These are phyloP conservation scores for Trametes hirsuta DNA, from an alignment of 1,284 basidiomycete genomes.

Conservation along the genomic window DNA sequence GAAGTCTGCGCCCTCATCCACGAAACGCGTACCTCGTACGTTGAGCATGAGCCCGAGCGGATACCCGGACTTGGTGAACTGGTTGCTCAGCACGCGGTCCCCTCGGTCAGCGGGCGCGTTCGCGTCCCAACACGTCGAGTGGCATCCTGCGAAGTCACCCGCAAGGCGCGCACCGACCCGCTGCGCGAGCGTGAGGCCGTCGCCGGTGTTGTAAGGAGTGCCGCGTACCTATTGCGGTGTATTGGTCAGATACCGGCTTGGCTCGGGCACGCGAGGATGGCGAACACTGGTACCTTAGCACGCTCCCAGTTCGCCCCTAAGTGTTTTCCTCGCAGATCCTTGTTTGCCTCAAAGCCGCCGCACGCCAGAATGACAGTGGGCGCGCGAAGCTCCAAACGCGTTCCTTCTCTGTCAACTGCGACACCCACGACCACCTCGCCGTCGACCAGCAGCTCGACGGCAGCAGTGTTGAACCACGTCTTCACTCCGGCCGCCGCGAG, in stretches of 20 bases:
- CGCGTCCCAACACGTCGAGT: conserved; percentile 75
- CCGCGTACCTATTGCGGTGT: conserved; percentile 56
- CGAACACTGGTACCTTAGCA: conserved; percentile 48
- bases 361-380: conserved; percentile 59
- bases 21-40: conserved; percentile 56
- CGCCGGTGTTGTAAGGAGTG: conserved; percentile 70
- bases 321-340: conserved; percentile 50
- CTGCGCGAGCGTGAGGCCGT: conserved; percentile 57
- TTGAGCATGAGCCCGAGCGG: conserved; percentile 73
- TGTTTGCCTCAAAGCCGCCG: conserved; percentile 67
- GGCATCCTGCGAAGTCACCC: conserved; percentile 67
- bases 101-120: conserved; percentile 54
- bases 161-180: conserved; percentile 54
- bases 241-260: background rate
- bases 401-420: conserved; percentile 43
- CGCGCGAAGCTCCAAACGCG: conserved; percentile 40
- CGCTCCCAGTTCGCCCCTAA: conserved; percentile 58
- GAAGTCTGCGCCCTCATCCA: conserved; percentile 72
- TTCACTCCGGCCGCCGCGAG: conserved; percentile 53
- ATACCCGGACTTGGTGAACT: conserved; percentile 74
- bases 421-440: conserved; percentile 48
- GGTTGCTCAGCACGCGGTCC: conserved; percentile 61
- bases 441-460: conserved; percentile 43
- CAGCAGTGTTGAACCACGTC: conserved; percentile 58
- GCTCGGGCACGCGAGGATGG: background rate